A percentile compares a stretch with the other conserved stretches of the same genome.
Conservation (phyloP, 1,139 yeast genomes). For the Saccharomyces hybrid region DNA sequence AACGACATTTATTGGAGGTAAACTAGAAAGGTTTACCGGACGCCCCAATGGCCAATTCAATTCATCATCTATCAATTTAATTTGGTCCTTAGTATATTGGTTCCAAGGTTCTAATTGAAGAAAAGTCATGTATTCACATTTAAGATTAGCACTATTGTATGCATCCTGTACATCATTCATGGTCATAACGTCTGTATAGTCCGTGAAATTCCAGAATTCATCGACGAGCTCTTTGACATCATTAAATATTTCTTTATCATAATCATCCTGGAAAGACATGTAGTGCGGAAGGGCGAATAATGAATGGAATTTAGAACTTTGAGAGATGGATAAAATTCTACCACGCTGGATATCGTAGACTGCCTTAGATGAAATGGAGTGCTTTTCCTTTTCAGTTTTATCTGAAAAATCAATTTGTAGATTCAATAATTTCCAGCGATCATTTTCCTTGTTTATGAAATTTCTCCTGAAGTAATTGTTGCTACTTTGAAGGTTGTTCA, state of each 20-base stretch:
- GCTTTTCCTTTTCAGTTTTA: constrained; percentile 40
- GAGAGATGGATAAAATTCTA: constrained; percentile 52
- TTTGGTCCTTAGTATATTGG: constrained; percentile 41
- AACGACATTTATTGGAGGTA: constrained; percentile 51
- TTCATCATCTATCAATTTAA: constrained; percentile 64
- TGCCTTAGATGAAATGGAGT: constrained; percentile 49
- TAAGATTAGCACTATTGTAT: constrained; percentile 32
- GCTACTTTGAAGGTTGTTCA: constrained; percentile 20
- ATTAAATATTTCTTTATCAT: constrained; percentile 38
- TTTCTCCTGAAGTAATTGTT: constrained; percentile 13
- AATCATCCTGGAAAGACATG: constrained; percentile 28
- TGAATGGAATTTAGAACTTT: constrained; percentile 70
- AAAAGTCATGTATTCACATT: constrained; percentile 67
- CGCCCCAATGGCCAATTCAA: constrained; percentile 63
- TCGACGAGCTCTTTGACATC: constrained; percentile 31
- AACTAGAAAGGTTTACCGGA: constrained; percentile 46
- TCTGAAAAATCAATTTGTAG: constrained; percentile 30
- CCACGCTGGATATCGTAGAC: constrained; percentile 69
- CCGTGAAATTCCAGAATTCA: constrained; percentile 35
- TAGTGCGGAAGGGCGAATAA: constrained; percentile 37
- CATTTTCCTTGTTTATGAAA: constrained; percentile 28
- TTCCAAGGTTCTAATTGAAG: constrained; percentile 61
- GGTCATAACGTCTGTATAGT: constrained; percentile 29
- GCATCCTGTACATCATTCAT: constrained; percentile 37
- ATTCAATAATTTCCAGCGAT: constrained; percentile 29